A percentile compares a stretch with the other conserved stretches of the same genome.
Conservation (phyloP, 306 rosid genomes). For the Acacia acuminata region DNA sequence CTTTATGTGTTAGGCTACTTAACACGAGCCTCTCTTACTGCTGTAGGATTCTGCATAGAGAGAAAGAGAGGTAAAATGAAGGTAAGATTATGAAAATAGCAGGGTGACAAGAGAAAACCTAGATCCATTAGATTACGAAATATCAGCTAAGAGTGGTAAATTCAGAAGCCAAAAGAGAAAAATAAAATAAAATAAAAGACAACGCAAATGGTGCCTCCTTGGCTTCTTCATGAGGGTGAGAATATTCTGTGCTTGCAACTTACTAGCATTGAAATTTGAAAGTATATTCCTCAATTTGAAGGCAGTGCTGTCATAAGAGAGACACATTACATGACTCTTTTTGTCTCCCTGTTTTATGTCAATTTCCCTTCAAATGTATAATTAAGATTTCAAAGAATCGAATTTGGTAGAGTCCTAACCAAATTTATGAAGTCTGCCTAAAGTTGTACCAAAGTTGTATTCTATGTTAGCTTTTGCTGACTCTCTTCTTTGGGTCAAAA, state of each 20-base stretch:
- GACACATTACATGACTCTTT: neutral
- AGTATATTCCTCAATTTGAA: neutral
- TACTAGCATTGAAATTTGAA: neutral
- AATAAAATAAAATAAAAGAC: neutral
- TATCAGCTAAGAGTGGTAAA: neutral
- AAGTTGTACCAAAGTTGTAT: slow-evolving; percentile 5
- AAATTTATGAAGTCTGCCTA: slow-evolving; percentile 28
- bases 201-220: neutral
- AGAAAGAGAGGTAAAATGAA: neutral
- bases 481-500: slow-evolving; percentile 36
- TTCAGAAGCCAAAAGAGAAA: slow-evolving; percentile 22
- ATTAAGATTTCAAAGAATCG: neutral
- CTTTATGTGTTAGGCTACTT: neutral
- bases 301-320: neutral
- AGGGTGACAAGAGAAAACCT: neutral
- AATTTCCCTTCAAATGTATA: neutral
- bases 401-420: neutral
- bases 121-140: neutral
- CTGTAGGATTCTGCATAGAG: neutral
- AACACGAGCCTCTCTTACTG: neutral
- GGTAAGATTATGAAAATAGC: neutral
- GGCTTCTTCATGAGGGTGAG: slow-evolving; percentile 32
- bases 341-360: neutral
- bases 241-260: slow-evolving; percentile 11
- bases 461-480: neutral